phyloP scores from a whole-genome alignment of 1,139 yeast species.

The Debaryomyces psychrophilus region DNA sequence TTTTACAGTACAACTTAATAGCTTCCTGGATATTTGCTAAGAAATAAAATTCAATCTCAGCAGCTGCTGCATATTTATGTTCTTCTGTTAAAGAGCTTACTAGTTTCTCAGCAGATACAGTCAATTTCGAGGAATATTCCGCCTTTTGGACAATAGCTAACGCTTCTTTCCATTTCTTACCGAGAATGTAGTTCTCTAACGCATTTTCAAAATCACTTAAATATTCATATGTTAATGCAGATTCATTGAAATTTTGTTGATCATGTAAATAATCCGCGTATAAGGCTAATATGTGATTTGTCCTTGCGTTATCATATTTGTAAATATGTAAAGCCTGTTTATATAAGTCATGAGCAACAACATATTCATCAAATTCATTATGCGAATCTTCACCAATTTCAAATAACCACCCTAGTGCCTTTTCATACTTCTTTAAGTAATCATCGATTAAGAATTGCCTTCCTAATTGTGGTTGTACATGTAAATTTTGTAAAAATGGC shows the following conservation, averaged over 20 bases:
- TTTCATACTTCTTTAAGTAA: constrained; percentile 63
- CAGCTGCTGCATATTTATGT: constrained; percentile 83
- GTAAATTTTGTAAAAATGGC: constrained; percentile 84
- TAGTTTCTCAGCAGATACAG: constrained; percentile 57
- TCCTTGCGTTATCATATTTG: constrained; percentile 59
- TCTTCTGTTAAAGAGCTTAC: constrained; percentile 64
- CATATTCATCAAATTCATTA: constrained; percentile 69
- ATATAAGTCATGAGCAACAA: constrained; percentile 74
- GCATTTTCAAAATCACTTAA: constrained; percentile 63
- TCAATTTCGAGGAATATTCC: constrained; percentile 38
- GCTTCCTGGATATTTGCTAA: constrained; percentile 66
- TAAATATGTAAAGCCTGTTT: constrained; percentile 66
- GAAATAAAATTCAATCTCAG: constrained; percentile 68
- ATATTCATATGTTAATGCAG: constrained; percentile 79
- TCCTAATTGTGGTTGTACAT: constrained; percentile 66
- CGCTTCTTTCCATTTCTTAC: constrained; percentile 87
- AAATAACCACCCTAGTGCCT: constrained; percentile 70
- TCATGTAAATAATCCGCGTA: constrained; percentile 67
- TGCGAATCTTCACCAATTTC: constrained; percentile 52
- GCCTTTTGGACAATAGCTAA: constrained; percentile 55
- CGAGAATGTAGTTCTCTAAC: constrained; percentile 65
- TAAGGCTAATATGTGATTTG: constrained; percentile 54
- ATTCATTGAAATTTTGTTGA: constrained; percentile 61
- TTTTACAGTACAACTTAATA: constrained; percentile 69
- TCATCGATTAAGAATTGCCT: constrained; percentile 81